phyloP scores from a whole-genome alignment of 2,329 filamentous ascomycete species.

The Colletotrichum sp. region DNA sequence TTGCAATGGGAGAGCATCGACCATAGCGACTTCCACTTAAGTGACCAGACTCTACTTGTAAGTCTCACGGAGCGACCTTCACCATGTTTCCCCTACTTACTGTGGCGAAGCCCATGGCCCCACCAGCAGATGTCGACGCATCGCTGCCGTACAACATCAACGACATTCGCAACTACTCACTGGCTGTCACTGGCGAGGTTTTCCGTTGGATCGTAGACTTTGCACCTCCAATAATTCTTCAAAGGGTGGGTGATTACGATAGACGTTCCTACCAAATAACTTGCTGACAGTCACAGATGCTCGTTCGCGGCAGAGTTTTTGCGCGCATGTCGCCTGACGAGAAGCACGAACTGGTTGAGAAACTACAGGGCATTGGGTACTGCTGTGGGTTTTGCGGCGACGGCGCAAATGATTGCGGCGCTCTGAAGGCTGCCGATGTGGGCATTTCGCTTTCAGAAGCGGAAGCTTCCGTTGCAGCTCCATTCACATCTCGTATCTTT shows the following conservation, averaged over 20 bases:
- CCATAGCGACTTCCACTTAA: conserved; percentile 77
- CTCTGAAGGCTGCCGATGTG: conserved; percentile 95
- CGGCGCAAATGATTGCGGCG: conserved; percentile 96
- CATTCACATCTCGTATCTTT: conserved; percentile 93
- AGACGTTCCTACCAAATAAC: not conserved
- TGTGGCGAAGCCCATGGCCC: conserved; percentile 67
- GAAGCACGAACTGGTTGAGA: conserved; percentile 97
- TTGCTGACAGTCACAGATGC: conserved; percentile 63
- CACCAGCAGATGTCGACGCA: conserved; percentile 74
- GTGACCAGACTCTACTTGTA: conserved; percentile 77
- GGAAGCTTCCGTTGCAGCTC: conserved; percentile 96
- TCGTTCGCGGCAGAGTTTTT: conserved; percentile 90
- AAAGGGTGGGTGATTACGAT: conserved; percentile 57
- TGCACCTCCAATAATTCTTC: conserved; percentile 79
- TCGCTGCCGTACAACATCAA: conserved; percentile 86
- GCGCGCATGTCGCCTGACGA: conserved; percentile 99
- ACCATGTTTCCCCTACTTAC: conserved; percentile 13
- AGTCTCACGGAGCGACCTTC: conserved; percentile 24
- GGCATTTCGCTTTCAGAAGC: conserved; percentile 97
- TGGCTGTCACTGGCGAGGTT: conserved; percentile 90
- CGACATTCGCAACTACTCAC: conserved; percentile 82
- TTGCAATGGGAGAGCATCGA: conserved; percentile 96
- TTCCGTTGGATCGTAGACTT: conserved; percentile 98
- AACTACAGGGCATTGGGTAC: conserved; percentile 94
- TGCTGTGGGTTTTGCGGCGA: conserved; percentile 96